These are phyloP conservation scores for Termitomyces sp. DNA, from an alignment of 768 basidiomycete genomes.

Conservation along the genomic window DNA sequence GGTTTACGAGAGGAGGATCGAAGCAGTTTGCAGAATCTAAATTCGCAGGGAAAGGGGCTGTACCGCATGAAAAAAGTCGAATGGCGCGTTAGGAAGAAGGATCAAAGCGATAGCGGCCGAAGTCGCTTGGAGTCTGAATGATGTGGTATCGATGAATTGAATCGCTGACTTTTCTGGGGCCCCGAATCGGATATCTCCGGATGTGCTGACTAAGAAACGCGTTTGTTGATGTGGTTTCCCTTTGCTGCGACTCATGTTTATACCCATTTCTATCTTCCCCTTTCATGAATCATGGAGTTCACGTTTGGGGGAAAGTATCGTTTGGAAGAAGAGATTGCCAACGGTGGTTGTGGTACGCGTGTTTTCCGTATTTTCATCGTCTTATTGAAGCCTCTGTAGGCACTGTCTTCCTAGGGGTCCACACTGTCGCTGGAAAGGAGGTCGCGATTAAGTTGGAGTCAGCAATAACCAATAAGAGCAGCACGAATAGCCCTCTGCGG, in stretches of 20 bases:
- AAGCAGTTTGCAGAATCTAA: not conserved
- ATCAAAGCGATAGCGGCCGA: not conserved
- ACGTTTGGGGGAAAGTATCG: conserved; percentile 74
- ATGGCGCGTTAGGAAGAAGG: not conserved
- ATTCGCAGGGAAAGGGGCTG: not conserved
- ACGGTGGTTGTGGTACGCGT: conserved; percentile 68
- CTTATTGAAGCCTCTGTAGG: conserved; percentile 33
- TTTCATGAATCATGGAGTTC: conserved; percentile 23
- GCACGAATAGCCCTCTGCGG: conserved; percentile 57
- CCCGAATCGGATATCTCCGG: conserved; percentile 4
- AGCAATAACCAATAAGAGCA: conserved; percentile 35
- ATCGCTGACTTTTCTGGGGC: no score
- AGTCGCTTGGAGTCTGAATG: no score
- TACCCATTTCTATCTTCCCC: not conserved
- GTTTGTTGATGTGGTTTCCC: conserved; percentile 7
- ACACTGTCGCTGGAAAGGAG: conserved; percentile 77
- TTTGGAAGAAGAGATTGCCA: conserved; percentile 75
- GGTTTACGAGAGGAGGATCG: conserved; percentile 1
- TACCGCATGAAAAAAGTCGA: not conserved
- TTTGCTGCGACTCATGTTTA: not conserved
- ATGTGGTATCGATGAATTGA: no score
- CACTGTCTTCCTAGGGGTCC: conserved; percentile 73
- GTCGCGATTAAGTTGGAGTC: conserved; percentile 83
- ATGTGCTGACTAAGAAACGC: conserved; percentile 20
- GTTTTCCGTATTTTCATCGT: not conserved